Evolutionary conservation across 805 yeast genomes (phyloP), one percentile per base, ranked within the genome.

Genomic region (Kregervanrija pseudodelftensis): DNA sequence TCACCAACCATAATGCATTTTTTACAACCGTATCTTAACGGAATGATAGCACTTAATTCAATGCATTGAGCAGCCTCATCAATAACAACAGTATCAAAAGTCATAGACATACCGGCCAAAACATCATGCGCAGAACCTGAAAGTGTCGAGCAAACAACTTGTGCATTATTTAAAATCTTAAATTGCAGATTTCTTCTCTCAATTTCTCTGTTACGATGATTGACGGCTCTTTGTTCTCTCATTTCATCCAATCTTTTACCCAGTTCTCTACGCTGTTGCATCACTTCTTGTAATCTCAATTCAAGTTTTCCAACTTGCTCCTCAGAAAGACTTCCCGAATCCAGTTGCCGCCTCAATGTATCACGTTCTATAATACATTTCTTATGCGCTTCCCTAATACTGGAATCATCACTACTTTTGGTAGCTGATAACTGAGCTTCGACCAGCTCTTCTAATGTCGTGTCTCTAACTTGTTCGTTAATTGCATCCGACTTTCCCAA

Each of bases 1-100:
- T 93, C 99, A 61, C 99, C 99, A 39, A 93, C 99, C 95, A 93
- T 85, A 40, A 93, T 83, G 67, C 98, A 91, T 44, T 80, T 79
- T 48, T 74, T 80, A 55, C 95, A 85, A 1, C 98, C 98, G 61
- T 90, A 93, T 57, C 95, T 72, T 51, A 93, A 68, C 0, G 99
- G 99, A 55, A 91, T 91, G 22, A 93, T 75, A 0, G 95, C 85
- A 8, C 96, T 87, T 33, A 91, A 60, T 59, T 91, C 99, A 35
- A 93, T 90, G 77, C 95, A 85, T 64, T 91, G 99, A 53, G 97
- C 95, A 2, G 99, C 99, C 63, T 91, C 99, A 68, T 91, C 99
- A 49, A 91, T 82, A 41, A 91, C 82, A 2, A 93, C 97, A 4
- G 95, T 87, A 40, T 85, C 95, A 60, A 93, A 91, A 37, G 77